Conservation (phyloP, 495 filamentous ascomycete species). For the Penicillium goetzii region DNA sequence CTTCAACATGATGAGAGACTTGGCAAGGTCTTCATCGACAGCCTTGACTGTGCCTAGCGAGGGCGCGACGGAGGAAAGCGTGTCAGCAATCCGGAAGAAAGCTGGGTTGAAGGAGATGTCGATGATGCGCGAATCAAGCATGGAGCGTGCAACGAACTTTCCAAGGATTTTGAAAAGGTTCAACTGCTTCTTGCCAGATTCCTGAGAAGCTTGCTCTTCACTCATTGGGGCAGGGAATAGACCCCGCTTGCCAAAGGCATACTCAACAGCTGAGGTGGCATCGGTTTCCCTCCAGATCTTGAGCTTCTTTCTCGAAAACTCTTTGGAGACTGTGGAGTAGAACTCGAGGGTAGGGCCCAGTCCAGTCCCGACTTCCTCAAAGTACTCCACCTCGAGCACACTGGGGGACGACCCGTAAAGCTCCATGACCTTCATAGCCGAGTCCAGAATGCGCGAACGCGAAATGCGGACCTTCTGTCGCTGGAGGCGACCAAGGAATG, state of each 20-base stretch:
- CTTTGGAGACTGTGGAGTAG: constrained; percentile 96
- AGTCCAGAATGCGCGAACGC: constrained; percentile 88
- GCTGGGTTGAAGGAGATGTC: constrained; percentile 97
- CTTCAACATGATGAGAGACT: constrained; percentile 84
- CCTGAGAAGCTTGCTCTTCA: constrained; percentile 69
- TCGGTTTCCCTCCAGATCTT: constrained; percentile 96
- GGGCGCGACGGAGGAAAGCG: constrained; percentile 70
- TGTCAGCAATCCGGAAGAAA: constrained; percentile 93
- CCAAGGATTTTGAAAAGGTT: constrained; percentile 92
- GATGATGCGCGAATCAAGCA: constrained; percentile 98
- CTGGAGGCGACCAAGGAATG: constrained; percentile 91
- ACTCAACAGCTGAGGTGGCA: constrained; percentile 73
- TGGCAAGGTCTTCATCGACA: constrained; percentile 85
- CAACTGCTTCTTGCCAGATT: constrained; percentile 80
- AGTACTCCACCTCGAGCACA: constrained; percentile 96
- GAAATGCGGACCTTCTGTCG: constrained; percentile 98
- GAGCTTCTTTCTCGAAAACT: constrained; percentile 95
- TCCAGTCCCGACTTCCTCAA: constrained; percentile 97
- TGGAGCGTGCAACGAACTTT: constrained; percentile 96
- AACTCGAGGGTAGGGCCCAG: constrained; percentile 97
- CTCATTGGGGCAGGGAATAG: constrained; percentile 94
- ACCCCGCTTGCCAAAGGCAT: constrained; percentile 81
- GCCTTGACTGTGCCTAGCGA: constrained; percentile 90
- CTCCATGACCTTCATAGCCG: constrained; percentile 99
- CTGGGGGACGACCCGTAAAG: constrained; percentile 95